Evolutionary conservation across 176 grass and related monocot genomes (phyloP).

Genomic region (Canna indica): DNA sequence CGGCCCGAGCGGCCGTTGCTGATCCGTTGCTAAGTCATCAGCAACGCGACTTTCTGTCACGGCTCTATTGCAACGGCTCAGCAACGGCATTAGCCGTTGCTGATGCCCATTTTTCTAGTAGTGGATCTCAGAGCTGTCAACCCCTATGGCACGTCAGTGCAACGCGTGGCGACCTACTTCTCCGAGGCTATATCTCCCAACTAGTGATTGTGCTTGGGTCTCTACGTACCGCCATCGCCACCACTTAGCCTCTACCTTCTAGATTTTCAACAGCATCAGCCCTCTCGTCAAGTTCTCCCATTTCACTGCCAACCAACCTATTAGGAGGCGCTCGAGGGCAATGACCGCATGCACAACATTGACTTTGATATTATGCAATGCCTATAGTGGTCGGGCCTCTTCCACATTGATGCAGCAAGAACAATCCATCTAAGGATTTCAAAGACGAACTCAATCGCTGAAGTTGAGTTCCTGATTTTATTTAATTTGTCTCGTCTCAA

Average conservation of each 20-base stretch:
- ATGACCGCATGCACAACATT: slow-evolving; percentile 89
- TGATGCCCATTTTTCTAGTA: too few relatives aligned
- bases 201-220: slow-evolving; percentile 79
- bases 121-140: slow-evolving; percentile 29
- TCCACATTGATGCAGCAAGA: too few relatives aligned
- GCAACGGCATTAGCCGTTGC: too few relatives aligned
- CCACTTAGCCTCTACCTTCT: slow-evolving; percentile 63
- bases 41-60: too few relatives aligned
- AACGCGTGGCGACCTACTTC: slow-evolving; percentile 87
- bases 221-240: slow-evolving; percentile 55
- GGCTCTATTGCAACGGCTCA: too few relatives aligned
- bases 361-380: slow-evolving; percentile 99
- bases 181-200: slow-evolving; percentile 87
- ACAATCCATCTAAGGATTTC: too few relatives aligned
- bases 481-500: too few relatives aligned
- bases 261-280: slow-evolving; percentile 94
- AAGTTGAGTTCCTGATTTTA: too few relatives aligned
- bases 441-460: too few relatives aligned
- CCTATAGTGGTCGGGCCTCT: slow-evolving; percentile 86
- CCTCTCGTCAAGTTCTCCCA: slow-evolving; percentile 98
- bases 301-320: slow-evolving; percentile 96
- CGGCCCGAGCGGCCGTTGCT: too few relatives aligned
- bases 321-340: slow-evolving; percentile 96
- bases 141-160: slow-evolving; percentile 36
- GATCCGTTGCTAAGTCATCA: too few relatives aligned